Evolutionary conservation across 129 eudicot genomes (phyloP).

Genomic region (carrot (Daucus carota)): DNA sequence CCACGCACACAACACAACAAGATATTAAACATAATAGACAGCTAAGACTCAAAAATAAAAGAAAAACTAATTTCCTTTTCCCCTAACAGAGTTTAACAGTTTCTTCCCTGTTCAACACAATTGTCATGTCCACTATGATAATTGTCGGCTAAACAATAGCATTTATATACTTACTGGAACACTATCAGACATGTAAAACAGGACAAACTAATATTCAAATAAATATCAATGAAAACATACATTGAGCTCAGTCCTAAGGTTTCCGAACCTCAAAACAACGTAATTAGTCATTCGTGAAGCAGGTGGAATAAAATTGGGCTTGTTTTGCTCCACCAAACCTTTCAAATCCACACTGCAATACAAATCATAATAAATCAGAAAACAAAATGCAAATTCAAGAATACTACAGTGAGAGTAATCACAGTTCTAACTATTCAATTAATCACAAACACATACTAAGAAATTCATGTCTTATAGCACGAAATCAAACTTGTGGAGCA

Average conservation of each 20-base stretch:
- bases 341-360: conserved; percentile 81
- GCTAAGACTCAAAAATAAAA: background rate
- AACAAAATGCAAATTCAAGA: background rate
- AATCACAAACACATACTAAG: background rate
- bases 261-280: conserved; percentile 68
- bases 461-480: no score
- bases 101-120: background rate
- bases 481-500: background rate
- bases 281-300: conserved; percentile 90
- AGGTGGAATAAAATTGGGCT: conserved; percentile 59
- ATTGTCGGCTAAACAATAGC: background rate
- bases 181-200: background rate
- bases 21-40: background rate
- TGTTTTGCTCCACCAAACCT: conserved; percentile 74
- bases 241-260: conserved; percentile 37
- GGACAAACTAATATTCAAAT: background rate
- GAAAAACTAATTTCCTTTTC: background rate
- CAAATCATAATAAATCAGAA: background rate
- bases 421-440: background rate
- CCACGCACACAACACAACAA: background rate
- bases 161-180: background rate
- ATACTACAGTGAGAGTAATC: background rate
- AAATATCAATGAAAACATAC: background rate
- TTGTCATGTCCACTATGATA: background rate
- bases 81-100: background rate